Conservation (phyloP, 2,329 filamentous ascomycete species). For the Diaporthe longicolla region DNA sequence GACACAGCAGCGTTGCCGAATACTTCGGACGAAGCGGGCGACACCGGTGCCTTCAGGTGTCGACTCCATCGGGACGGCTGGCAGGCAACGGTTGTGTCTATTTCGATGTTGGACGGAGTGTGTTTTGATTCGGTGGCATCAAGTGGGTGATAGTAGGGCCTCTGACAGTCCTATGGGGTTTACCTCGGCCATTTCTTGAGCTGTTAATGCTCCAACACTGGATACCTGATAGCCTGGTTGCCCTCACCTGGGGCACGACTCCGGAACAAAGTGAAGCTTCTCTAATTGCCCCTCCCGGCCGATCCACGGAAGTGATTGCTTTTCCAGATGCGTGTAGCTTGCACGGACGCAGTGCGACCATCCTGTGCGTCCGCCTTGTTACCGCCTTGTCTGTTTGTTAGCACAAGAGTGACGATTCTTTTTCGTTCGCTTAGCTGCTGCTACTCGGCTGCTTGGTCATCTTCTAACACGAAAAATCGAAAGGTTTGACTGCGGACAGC, state of each 20-base stretch:
- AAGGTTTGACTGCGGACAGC: slow-evolving; percentile 5
- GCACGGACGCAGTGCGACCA: slow-evolving; percentile 37
- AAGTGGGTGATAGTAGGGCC: no score
- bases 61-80: background rate
- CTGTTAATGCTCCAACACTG: background rate
- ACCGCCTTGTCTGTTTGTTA: no score
- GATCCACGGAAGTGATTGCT: background rate
- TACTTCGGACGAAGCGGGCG: background rate
- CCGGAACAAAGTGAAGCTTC: background rate
- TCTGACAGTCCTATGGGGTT: background rate
- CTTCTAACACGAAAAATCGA: background rate
- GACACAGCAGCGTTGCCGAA: background rate
- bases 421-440: background rate
- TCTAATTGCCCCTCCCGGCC: background rate
- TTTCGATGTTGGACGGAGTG: background rate
- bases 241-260: background rate
- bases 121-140: no score
- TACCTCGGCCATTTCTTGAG: background rate
- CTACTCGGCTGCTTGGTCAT: background rate
- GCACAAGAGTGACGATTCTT: background rate
- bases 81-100: background rate
- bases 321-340: background rate
- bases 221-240: background rate
- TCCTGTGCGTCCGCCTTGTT: background rate
- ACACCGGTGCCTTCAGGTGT: background rate